A percentile compares a stretch with the other conserved stretches of the same genome.
Evolutionary conservation across 371 early-diverging fungal species (phyloP).

Genomic region (Coemansia sp.): DNA sequence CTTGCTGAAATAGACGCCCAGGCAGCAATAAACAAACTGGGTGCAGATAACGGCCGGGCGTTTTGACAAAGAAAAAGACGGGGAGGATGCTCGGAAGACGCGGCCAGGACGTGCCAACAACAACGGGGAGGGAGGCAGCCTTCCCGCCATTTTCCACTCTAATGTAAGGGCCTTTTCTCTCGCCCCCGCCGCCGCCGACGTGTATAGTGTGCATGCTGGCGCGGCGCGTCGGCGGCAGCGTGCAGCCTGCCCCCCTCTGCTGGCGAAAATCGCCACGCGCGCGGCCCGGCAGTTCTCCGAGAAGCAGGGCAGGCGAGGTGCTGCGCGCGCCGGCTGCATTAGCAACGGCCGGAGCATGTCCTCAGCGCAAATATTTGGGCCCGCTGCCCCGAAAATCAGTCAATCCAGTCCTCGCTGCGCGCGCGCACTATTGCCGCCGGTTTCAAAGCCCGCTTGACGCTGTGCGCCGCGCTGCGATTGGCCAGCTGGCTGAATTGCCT

Average conservation of each 20-base stretch:
- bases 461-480: background rate
- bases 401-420: background rate
- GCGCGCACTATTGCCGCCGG: background rate
- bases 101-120: background rate
- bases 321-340: background rate
- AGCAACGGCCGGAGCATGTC: background rate
- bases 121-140: background rate
- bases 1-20: background rate
- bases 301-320: background rate
- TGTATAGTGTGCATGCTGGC: background rate
- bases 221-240: background rate
- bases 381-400: background rate
- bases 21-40: background rate
- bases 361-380: background rate
- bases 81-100: background rate
- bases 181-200: background rate
- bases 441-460: constrained; percentile 2
- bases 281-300: background rate
- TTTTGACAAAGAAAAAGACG: background rate
- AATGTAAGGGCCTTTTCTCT: background rate
- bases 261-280: background rate
- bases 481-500: background rate
- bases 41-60: background rate
- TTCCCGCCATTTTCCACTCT: no score
- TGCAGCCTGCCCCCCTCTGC: background rate